These are phyloP conservation scores for Pichia nakasei DNA, from an alignment of 805 yeast species.

Conservation along the genomic window DNA sequence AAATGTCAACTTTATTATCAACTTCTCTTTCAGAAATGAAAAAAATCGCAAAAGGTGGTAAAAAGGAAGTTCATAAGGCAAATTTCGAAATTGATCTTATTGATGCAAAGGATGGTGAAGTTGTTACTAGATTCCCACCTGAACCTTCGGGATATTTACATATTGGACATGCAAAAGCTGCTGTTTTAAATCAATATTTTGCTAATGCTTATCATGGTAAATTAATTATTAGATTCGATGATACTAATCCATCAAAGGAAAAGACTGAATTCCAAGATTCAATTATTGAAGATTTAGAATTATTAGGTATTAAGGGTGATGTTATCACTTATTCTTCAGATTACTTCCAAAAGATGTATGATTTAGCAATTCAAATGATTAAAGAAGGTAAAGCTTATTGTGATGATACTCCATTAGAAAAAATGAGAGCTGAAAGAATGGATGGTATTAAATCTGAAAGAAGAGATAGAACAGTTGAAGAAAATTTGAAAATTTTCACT, in stretches of 20 bases:
- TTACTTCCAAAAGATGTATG: conserved; percentile 88
- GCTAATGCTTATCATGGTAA: conserved; percentile 95
- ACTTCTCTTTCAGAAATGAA: conserved; percentile 67
- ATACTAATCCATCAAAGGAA: conserved; percentile 96
- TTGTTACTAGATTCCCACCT: conserved; percentile 98
- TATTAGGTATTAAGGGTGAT: conserved; percentile 92
- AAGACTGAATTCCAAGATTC: conserved; percentile 91
- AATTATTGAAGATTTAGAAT: conserved; percentile 82
- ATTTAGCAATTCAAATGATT: conserved; percentile 75
- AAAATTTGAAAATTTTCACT: conserved; percentile 76
- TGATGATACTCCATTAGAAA: conserved; percentile 90
- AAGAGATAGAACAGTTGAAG: conserved; percentile 90
- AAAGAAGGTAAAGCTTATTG: conserved; percentile 95
- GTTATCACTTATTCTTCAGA: conserved; percentile 82
- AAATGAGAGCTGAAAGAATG: conserved; percentile 98
- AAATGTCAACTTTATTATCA: conserved; percentile 55
- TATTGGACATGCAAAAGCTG: conserved; percentile 99
- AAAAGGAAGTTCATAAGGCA: conserved; percentile 88
- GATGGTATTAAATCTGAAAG: conserved; percentile 90
- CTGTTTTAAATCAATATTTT: conserved; percentile 90
- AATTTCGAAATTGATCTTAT: conserved; percentile 88
- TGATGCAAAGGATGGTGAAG: conserved; percentile 88
- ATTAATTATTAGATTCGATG: conserved; percentile 93
- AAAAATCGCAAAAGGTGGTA: conserved; percentile 61
- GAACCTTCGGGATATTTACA: conserved; percentile 99